phyloP scores from a whole-genome alignment of 2,329 filamentous ascomycete genomes.

The Scorias spongiosa region DNA sequence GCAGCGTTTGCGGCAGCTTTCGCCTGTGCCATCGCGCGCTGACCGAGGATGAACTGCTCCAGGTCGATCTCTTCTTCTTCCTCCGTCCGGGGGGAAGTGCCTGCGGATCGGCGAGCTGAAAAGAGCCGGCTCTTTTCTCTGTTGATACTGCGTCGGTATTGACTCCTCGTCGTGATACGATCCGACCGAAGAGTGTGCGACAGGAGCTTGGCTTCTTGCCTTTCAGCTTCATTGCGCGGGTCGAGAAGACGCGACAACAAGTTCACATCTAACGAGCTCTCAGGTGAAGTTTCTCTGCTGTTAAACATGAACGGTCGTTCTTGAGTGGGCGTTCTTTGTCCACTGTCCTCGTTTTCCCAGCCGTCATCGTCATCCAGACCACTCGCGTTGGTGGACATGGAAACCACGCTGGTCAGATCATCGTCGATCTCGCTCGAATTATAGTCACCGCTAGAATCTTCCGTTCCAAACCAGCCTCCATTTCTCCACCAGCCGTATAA shows the following conservation, averaged over 20 bases:
- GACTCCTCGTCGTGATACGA: conserved; percentile 65
- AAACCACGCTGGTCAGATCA: conserved; percentile 70
- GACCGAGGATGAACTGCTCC: conserved; percentile 43
- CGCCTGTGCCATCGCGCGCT: conserved; percentile 33
- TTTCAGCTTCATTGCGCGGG: conserved; percentile 61
- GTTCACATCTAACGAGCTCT: conserved; percentile 11
- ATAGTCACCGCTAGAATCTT: conserved; percentile 71
- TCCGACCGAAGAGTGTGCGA: conserved; percentile 62
- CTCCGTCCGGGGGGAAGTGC: conserved; percentile 17
- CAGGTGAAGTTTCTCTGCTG: conserved; percentile 42
- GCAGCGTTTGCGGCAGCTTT: conserved; percentile 4
- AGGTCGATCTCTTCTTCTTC: conserved; percentile 44
- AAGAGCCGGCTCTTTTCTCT: conserved; percentile 56
- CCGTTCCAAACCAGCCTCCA: conserved; percentile 71
- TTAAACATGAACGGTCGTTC: conserved; percentile 32
- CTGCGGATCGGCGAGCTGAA: conserved; percentile 19
- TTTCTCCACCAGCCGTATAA: conserved; percentile 75
- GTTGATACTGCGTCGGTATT: conserved; percentile 53
- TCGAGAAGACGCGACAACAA: conserved; percentile 66
- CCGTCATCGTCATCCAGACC: conserved; percentile 24
- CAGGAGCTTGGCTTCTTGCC: conserved; percentile 65
- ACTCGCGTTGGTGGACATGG: conserved; percentile 37
- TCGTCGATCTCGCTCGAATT: conserved; percentile 38
- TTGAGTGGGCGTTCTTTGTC: conserved; percentile 60
- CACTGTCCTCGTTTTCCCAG: conserved; percentile 34